A percentile compares a stretch with the other conserved stretches of the same genome.
Evolutionary conservation across 2,329 filamentous ascomycete genomes (phyloP).

Genomic region (Neoscytalidium dimidiatum): DNA sequence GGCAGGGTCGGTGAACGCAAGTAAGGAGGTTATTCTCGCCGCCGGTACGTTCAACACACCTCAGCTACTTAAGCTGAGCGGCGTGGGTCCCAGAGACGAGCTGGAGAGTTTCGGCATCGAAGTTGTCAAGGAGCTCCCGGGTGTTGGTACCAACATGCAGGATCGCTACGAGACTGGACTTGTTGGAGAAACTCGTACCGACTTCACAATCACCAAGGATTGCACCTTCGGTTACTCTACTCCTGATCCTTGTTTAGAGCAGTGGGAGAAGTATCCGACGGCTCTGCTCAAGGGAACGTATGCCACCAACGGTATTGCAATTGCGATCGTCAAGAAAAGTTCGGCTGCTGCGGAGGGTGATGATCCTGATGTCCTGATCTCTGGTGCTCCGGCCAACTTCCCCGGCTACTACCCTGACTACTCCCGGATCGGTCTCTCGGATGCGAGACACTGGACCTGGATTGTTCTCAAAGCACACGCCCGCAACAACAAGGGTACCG

Average conservation of each 20-base stretch:
- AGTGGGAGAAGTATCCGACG: constrained; percentile 39
- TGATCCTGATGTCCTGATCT: constrained; percentile 46
- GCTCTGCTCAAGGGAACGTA: constrained; percentile 42
- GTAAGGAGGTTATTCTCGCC: constrained; percentile 48
- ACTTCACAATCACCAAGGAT: constrained; percentile 20
- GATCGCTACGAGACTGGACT: constrained; percentile 58
- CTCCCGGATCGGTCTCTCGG: constrained; percentile 46
- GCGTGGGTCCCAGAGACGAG: constrained; percentile 59
- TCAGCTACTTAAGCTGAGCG: constrained; percentile 65
- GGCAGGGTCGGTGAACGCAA: constrained; percentile 44
- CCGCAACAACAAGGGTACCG: constrained; percentile 62
- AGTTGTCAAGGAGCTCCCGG: constrained; percentile 58
- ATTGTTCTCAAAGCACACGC: constrained; percentile 63
- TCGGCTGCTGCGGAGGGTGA: constrained; percentile 48
- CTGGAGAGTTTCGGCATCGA: constrained; percentile 57
- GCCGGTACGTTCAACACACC: constrained; percentile 63
- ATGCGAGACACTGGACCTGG: constrained; percentile 50
- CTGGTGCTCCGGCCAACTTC: constrained; percentile 57
- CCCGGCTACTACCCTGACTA: constrained; percentile 59
- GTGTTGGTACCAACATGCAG: constrained; percentile 65
- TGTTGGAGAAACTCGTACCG: constrained; percentile 9
- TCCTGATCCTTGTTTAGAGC: constrained; percentile 46
- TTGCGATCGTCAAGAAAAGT: constrained; percentile 44
- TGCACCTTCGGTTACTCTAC: constrained; percentile 38
- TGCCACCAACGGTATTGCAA: constrained; percentile 55